phyloP scores from a whole-genome alignment of 768 basidiomycete genomes.

The Boletus rufocinnamomeus region DNA sequence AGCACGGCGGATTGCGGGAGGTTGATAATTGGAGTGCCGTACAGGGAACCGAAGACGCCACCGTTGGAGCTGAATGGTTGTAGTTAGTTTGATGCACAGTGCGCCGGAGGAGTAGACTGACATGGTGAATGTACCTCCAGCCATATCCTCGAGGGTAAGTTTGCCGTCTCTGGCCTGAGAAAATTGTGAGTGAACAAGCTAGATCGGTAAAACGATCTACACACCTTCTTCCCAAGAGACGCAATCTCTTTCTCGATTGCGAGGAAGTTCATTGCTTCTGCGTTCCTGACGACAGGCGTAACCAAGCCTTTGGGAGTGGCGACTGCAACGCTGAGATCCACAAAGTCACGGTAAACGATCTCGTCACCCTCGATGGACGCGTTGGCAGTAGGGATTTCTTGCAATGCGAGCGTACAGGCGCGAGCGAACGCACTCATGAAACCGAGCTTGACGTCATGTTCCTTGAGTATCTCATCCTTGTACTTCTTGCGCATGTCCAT shows the following conservation, averaged over 20 bases:
- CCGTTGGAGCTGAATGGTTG: conserved; percentile 81
- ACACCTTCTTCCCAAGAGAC: conserved; percentile 83
- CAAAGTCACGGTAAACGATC: conserved; percentile 89
- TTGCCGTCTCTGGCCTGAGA: conserved; percentile 83
- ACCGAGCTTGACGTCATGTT: conserved; percentile 93
- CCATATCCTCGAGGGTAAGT: conserved; percentile 96
- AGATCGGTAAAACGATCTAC: conserved; percentile 11
- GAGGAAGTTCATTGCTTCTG: conserved; percentile 81
- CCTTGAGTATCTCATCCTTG: conserved; percentile 89
- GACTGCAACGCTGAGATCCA: conserved; percentile 94
- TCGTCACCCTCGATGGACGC: conserved; percentile 93
- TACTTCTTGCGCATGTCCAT: conserved; percentile 92
- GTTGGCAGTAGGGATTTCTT: conserved; percentile 93
- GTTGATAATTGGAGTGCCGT: conserved; percentile 99
- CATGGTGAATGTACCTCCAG: conserved; percentile 99
- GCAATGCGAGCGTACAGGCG: conserved; percentile 79
- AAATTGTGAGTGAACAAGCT: conserved; percentile 9
- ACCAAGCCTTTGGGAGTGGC: conserved; percentile 97
- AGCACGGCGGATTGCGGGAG: conserved; percentile 93
- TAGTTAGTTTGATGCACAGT: neutral
- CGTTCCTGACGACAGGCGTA: conserved; percentile 92
- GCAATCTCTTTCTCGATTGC: conserved; percentile 95
- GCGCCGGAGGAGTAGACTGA: conserved; percentile 40
- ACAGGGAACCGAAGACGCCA: conserved; percentile 96
- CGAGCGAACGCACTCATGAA: conserved; percentile 98